These are phyloP conservation scores for Fusarium falciforme DNA, from an alignment of 2,329 filamentous ascomycete species.

Conservation along the genomic window DNA sequence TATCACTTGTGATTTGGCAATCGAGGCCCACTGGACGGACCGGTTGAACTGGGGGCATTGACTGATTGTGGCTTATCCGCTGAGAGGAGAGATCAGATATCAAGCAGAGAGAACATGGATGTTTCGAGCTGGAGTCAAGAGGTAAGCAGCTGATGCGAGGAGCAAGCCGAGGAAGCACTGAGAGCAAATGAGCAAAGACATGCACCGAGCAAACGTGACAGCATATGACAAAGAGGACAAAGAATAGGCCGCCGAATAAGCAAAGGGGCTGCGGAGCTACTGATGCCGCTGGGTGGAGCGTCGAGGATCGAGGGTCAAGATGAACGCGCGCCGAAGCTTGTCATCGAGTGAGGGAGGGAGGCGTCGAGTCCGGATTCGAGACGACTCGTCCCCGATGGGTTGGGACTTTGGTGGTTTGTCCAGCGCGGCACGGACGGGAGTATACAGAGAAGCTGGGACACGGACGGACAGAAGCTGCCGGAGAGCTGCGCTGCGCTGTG, in stretches of 20 bases:
- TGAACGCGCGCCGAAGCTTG: not conserved
- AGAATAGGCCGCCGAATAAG: slow-evolving; percentile 8
- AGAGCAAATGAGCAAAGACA: slow-evolving; percentile 24
- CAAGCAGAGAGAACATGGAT: slow-evolving; percentile 7
- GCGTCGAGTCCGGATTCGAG: not conserved
- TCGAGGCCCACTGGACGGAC: slow-evolving; percentile 28
- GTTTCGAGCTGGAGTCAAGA: slow-evolving; percentile 8
- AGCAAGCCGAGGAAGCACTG: not conserved
- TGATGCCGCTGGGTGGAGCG: slow-evolving; percentile 25
- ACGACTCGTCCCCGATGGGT: not conserved
- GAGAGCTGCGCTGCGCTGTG: not conserved
- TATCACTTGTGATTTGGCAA: slow-evolving; percentile 34
- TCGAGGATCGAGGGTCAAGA: slow-evolving; percentile 1
- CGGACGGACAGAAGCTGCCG: not conserved
- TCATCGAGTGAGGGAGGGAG: slow-evolving; percentile 1
- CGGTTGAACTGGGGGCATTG: slow-evolving; percentile 14
- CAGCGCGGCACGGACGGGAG: not conserved
- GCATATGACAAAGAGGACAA: slow-evolving; percentile 12
- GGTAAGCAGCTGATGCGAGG: slow-evolving; percentile 25
- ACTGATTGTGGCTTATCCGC: slow-evolving; percentile 11
- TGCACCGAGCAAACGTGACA: slow-evolving; percentile 23
- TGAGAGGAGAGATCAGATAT: slow-evolving; percentile 1
- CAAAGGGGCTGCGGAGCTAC: slow-evolving; percentile 20
- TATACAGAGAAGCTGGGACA: not conserved
- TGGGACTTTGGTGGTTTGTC: not conserved